Conservation (phyloP, 352 stramenopile species). For the Pythium sp. region DNA sequence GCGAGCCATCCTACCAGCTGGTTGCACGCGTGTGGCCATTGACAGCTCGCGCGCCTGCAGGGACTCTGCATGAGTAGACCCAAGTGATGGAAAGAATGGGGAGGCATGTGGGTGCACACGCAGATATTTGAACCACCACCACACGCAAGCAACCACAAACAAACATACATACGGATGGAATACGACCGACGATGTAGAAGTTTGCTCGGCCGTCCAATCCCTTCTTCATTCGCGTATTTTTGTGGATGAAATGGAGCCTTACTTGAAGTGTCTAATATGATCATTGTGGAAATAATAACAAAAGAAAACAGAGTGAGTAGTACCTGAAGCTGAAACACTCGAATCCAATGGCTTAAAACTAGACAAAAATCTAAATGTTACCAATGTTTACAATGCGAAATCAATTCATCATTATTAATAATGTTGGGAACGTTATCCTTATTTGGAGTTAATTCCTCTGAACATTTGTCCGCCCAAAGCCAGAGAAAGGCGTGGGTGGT, state of each 20-base stretch:
- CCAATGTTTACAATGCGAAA: no score
- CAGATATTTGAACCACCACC: neutral
- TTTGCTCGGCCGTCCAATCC: neutral
- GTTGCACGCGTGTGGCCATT: neutral
- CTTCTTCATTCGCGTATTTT: conserved; percentile 1
- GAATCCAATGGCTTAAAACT: neutral
- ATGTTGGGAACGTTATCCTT: neutral
- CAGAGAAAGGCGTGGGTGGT: neutral
- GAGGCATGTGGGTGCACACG: neutral
- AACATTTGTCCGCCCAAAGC: neutral
- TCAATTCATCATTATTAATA: neutral
- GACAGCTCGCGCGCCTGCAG: neutral
- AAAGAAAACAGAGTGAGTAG: neutral
- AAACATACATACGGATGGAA: neutral
- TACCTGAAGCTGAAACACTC: neutral
- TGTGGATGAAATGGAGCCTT: neutral
- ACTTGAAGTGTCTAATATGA: neutral
- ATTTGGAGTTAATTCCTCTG: neutral
- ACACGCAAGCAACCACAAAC: neutral
- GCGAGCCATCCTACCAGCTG: neutral
- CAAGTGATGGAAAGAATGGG: neutral
- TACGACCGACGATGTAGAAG: conserved; percentile 6
- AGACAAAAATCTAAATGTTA: neutral
- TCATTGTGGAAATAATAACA: neutral
- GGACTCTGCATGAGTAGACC: neutral